phyloP scores from a whole-genome alignment of 2,329 filamentous ascomycete species.

The Penicillium sp. region DNA sequence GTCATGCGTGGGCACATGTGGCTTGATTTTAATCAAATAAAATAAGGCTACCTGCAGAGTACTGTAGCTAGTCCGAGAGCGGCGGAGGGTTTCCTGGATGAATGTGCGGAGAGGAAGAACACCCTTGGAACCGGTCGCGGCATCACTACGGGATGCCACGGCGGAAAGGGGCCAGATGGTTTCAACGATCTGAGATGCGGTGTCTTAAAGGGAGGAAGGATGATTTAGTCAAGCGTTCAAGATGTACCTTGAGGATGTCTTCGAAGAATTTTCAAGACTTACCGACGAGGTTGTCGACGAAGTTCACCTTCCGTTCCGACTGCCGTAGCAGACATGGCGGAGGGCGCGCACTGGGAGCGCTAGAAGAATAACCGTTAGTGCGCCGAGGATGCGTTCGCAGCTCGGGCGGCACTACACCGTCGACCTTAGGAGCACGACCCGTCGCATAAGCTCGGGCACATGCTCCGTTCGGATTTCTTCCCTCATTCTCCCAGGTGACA shows the following conservation, averaged over 20 bases:
- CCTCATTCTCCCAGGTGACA: conserved; percentile 45
- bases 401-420: conserved; percentile 39
- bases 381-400: conserved; percentile 53
- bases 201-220: conserved; percentile 60
- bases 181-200: conserved; percentile 94
- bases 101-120: conserved; percentile 90
- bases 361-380: conserved; percentile 49
- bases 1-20: conserved; percentile 76
- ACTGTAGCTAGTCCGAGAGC: conserved; percentile 94
- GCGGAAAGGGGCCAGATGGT: conserved; percentile 94
- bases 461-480: conserved; percentile 26
- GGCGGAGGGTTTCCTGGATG: conserved; percentile 92
- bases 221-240: conserved; percentile 26
- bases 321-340: conserved; percentile 79
- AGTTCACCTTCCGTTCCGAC: conserved; percentile 86
- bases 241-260: conserved; percentile 33
- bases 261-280: conserved; percentile 53
- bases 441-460: conserved; percentile 29
- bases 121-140: conserved; percentile 61
- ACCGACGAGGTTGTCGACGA: conserved; percentile 97
- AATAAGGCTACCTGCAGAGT: conserved; percentile 95
- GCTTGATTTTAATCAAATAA: conserved; percentile 90
- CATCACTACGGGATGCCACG: conserved; percentile 68
- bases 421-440: conserved; percentile 30
- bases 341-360: conserved; percentile 51